These are phyloP conservation scores for Pseudoneurospora amorphoporcata DNA, from an alignment of 495 filamentous ascomycete genomes.

Conservation along the genomic window DNA sequence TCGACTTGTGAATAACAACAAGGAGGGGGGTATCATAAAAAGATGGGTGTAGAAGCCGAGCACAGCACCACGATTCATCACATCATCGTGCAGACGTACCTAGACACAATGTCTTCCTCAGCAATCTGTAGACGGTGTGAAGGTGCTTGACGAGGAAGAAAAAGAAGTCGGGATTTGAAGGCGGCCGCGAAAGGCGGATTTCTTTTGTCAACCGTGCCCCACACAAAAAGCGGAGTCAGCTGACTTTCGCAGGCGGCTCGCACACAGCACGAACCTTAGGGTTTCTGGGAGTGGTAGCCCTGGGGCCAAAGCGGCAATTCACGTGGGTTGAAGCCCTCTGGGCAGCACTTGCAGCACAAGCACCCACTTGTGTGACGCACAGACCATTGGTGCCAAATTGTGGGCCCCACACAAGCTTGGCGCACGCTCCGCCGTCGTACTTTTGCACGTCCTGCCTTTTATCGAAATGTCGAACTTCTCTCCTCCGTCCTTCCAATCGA, in stretches of 20 bases:
- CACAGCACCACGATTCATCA: slow-evolving; percentile 11
- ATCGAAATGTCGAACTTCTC: slow-evolving; percentile 19
- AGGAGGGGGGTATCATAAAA: slow-evolving; percentile 22
- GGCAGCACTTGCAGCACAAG: background rate
- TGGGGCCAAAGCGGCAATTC: slow-evolving; percentile 2
- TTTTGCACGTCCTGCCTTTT: background rate
- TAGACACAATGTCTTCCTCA: slow-evolving; percentile 49
- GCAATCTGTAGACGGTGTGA: slow-evolving; percentile 40
- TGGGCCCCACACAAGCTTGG: slow-evolving; percentile 6
- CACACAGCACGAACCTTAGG: slow-evolving; percentile 12
- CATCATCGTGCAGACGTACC: slow-evolving; percentile 38
- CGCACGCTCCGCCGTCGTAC: slow-evolving; percentile 1
- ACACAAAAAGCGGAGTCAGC: slow-evolving; percentile 21
- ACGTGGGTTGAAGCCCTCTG: background rate
- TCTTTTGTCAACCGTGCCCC: slow-evolving; percentile 20
- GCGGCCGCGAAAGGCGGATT: slow-evolving; percentile 7
- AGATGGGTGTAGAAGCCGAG: slow-evolving; percentile 8
- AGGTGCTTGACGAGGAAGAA: slow-evolving; percentile 22
- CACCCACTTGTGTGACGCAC: background rate
- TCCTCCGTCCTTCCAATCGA: slow-evolving; percentile 16
- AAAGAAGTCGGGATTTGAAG: slow-evolving; percentile 16
- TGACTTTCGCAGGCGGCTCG: slow-evolving; percentile 10
- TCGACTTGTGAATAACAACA: slow-evolving; percentile 1
- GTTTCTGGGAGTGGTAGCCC: slow-evolving; percentile 17
- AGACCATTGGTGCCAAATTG: background rate